phyloP scores from a whole-genome alignment of 2,329 filamentous ascomycete species.

The Colletotrichum chrysophilum region DNA sequence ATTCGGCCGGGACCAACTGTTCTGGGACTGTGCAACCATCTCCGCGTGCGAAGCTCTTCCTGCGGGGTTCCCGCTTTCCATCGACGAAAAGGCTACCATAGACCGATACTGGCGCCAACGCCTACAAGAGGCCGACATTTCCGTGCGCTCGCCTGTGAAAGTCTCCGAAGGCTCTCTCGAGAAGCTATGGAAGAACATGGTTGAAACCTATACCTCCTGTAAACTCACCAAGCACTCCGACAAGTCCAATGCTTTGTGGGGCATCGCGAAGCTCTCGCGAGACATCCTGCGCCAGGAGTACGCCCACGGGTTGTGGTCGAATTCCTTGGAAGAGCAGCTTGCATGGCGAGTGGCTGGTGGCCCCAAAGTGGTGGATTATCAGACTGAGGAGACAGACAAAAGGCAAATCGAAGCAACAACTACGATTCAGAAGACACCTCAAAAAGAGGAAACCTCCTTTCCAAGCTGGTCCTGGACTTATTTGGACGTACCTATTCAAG shows the following conservation, averaged over 20 bases:
- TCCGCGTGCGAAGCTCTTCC: constrained; percentile 25
- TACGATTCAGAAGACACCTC: too few species aligned
- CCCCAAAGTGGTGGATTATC: background rate
- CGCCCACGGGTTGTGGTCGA: constrained; percentile 22
- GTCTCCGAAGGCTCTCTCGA: background rate
- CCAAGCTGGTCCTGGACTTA: background rate
- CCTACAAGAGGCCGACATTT: background rate
- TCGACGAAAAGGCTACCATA: background rate
- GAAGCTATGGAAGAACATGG: constrained; percentile 22
- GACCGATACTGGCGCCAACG: background rate
- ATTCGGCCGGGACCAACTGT: constrained; percentile 21
- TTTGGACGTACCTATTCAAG: background rate
- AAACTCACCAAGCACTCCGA: constrained; percentile 18
- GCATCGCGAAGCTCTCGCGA: constrained; percentile 17
- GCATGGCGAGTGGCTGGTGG: constrained; percentile 11
- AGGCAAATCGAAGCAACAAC: too few species aligned
- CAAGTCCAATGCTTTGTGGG: constrained; percentile 21
- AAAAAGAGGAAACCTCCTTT: background rate
- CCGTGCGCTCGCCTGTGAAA: background rate
- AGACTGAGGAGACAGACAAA: too few species aligned
- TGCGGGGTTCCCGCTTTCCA: constrained; percentile 6
- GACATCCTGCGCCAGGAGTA: background rate
- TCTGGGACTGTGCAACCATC: constrained; percentile 28
- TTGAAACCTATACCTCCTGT: constrained; percentile 23
- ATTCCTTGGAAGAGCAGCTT: constrained; percentile 20